phyloP scores from a whole-genome alignment of 768 basidiomycete species.

The Daedaleopsis nitida region DNA sequence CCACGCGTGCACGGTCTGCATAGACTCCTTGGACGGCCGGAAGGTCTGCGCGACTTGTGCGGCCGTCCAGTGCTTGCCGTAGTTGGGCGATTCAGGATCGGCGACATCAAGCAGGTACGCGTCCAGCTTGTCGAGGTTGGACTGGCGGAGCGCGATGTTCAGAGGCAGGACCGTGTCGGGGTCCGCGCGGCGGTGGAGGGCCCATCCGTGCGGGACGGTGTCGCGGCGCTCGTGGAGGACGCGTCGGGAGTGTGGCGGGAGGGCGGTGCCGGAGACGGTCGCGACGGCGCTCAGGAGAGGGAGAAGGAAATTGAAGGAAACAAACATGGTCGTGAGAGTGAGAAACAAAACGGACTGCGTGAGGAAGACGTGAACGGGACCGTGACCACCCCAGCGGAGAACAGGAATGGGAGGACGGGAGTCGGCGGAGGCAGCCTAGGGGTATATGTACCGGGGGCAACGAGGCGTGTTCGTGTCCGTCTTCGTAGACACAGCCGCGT shows the following conservation, averaged over 20 bases:
- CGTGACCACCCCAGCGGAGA: not conserved
- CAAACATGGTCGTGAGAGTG: not conserved
- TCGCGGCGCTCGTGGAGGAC: conserved; percentile 14
- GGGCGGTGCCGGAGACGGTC: not conserved
- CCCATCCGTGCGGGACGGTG: conserved; percentile 37
- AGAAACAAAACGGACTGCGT: not conserved
- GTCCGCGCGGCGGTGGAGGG: conserved; percentile 36
- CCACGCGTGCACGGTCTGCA: conserved; percentile 45
- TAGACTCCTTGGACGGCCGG: conserved; percentile 42
- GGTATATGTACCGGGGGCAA: not conserved
- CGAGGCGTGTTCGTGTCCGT: not conserved
- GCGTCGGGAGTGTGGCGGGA: conserved; percentile 4
- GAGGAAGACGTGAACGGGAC: not conserved
- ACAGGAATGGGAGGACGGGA: not conserved
- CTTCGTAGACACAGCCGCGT: not conserved
- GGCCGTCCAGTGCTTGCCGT: conserved; percentile 51
- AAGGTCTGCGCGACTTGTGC: conserved; percentile 47
- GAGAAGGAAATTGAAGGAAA: not conserved
- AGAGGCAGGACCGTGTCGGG: conserved; percentile 42
- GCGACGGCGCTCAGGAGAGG: not conserved
- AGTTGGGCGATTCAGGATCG: conserved; percentile 49
- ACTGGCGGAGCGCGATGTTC: conserved; percentile 49
- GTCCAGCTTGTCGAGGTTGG: conserved; percentile 46
- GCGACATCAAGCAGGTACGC: conserved; percentile 49
- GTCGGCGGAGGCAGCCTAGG: not conserved